Evolutionary conservation across 495 filamentous ascomycete species (phyloP).

Genomic region (Aspergillus taichungensis): DNA sequence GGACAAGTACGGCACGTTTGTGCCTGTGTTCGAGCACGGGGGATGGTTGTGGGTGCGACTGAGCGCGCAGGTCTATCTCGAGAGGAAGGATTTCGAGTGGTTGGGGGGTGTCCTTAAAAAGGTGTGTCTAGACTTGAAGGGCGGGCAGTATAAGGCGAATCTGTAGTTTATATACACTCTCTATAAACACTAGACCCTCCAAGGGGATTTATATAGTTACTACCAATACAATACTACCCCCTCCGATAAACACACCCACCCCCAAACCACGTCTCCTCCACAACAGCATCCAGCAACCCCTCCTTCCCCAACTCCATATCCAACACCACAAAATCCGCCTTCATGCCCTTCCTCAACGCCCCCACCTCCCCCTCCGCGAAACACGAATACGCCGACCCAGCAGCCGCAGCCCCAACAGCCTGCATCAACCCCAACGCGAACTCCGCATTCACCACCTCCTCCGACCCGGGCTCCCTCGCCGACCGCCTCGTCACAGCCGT

Average conservation of each 20-base stretch:
- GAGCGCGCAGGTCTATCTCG: constrained; percentile 74
- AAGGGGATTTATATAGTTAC: neutral
- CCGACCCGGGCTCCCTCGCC: constrained; percentile 39
- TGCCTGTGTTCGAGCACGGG: constrained; percentile 52
- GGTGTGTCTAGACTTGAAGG: constrained; percentile 50
- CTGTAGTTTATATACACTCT: neutral
- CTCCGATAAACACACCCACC: constrained; percentile 8
- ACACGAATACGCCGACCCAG: constrained; percentile 48
- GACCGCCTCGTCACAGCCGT: constrained; percentile 50
- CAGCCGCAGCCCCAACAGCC: constrained; percentile 46
- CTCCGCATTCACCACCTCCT: constrained; percentile 41
- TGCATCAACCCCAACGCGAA: constrained; percentile 44
- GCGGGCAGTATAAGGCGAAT: constrained; percentile 36
- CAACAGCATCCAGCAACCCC: constrained; percentile 38
- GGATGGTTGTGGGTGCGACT: constrained; percentile 59
- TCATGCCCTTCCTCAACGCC: constrained; percentile 35
- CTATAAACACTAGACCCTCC: neutral
- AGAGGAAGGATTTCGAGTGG: constrained; percentile 69
- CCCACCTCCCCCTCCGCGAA: constrained; percentile 48
- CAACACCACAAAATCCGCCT: constrained; percentile 50
- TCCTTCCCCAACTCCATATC: constrained; percentile 49
- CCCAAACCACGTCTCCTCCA: constrained; percentile 10
- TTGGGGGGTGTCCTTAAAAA: constrained; percentile 49
- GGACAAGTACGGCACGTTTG: constrained; percentile 59
- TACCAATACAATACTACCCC: neutral